phyloP scores from a whole-genome alignment of 208 protist species.

The Lotmaria passim region DNA sequence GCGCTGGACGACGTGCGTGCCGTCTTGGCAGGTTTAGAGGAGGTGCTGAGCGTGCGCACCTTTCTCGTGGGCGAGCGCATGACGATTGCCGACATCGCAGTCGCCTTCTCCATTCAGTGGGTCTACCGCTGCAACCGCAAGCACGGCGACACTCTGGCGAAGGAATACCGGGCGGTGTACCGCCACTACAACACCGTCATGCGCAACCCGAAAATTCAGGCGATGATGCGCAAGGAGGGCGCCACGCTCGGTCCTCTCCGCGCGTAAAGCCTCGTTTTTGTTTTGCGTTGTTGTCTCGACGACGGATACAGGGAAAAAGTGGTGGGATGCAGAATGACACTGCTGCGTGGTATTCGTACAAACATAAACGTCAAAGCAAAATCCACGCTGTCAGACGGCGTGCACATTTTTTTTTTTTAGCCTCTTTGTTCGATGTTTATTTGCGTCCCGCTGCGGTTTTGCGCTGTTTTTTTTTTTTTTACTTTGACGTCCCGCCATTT shows the following conservation, averaged over 20 bases:
- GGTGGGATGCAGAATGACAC: too few relatives aligned
- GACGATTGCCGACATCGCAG: constrained; percentile 77
- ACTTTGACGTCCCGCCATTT: too few relatives aligned
- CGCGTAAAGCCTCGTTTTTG: constrained; percentile 16
- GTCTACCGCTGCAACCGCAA: constrained; percentile 65
- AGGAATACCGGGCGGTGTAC: constrained; percentile 68
- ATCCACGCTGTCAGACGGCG: too few relatives aligned
- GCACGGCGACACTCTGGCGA: constrained; percentile 56
- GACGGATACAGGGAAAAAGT: not conserved
- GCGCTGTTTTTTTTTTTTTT: too few relatives aligned
- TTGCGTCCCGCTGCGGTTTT: too few relatives aligned
- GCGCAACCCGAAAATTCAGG: constrained; percentile 69
- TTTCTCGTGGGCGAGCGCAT: constrained; percentile 87
- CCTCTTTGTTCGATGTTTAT: too few relatives aligned
- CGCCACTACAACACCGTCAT: constrained; percentile 86
- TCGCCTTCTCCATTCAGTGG: constrained; percentile 72
- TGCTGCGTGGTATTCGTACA: too few relatives aligned
- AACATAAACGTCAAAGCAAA: too few relatives aligned
- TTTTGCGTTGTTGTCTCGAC: constrained; percentile 7
- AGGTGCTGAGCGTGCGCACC: constrained; percentile 70
- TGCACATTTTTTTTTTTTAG: too few relatives aligned
- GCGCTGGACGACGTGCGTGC: constrained; percentile 46
- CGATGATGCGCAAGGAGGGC: constrained; percentile 63
- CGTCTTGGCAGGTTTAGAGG: constrained; percentile 59
- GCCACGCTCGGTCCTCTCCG: constrained; percentile 48